These are phyloP conservation scores for Fusarium aywerte DNA, from an alignment of 2,329 filamentous ascomycete species.

Conservation along the genomic window DNA sequence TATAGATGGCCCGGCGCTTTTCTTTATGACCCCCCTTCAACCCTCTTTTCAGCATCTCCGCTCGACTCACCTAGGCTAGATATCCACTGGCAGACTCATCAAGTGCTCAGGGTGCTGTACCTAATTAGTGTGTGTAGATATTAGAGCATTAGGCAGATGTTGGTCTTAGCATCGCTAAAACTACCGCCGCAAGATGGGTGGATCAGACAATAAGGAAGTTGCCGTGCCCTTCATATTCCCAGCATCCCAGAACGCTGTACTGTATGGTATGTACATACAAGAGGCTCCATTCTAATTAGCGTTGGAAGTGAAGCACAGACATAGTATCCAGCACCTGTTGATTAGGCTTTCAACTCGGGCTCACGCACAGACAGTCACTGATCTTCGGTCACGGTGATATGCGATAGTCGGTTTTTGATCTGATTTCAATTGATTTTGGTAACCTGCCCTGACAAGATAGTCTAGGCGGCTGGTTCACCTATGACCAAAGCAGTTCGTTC, in stretches of 20 bases:
- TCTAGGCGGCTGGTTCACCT: slow-evolving; percentile 39
- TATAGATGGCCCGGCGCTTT: slow-evolving; percentile 26
- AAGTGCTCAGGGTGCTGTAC: not conserved
- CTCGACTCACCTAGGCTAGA: slow-evolving; percentile 17
- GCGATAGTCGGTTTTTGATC: slow-evolving; percentile 2
- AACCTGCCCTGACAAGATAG: not conserved
- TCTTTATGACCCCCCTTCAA: slow-evolving; percentile 16
- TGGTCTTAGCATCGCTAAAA: slow-evolving; percentile 5
- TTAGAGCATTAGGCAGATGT: not conserved
- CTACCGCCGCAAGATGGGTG: slow-evolving; percentile 17
- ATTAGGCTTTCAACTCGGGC: not conserved
- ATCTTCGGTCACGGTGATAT: slow-evolving; percentile 7
- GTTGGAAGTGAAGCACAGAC: not conserved
- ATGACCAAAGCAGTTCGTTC: slow-evolving; percentile 11
- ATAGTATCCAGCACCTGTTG: not conserved
- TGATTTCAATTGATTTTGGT: slow-evolving; percentile 11
- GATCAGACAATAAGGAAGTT: slow-evolving; percentile 13
- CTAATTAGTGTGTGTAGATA: not conserved
- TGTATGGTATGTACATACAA: no score
- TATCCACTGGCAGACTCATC: slow-evolving; percentile 7
- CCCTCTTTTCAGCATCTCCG: slow-evolving; percentile 20
- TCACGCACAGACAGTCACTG: slow-evolving; percentile 17
- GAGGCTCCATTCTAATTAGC: not conserved
- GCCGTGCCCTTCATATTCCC: slow-evolving; percentile 7
- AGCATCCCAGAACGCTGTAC: slow-evolving; percentile 2